Base-by-base conservation (phyloP, 495 filamentous ascomycete species). In the Halenospora varia region DNA sequence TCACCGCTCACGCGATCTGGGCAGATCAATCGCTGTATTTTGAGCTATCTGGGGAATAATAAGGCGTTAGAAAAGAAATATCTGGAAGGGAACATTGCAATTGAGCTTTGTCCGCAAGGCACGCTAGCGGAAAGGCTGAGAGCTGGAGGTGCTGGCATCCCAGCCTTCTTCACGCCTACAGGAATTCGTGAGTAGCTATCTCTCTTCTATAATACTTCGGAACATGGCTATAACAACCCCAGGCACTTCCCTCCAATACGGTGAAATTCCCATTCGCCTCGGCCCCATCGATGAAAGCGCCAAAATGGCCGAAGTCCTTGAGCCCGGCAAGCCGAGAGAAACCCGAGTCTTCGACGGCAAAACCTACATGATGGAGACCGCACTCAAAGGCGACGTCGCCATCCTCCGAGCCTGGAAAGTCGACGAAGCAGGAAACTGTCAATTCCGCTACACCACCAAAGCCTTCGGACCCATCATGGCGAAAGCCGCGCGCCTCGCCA, bases 141-240 rank as follows among this genome's bases (percentile, higher is more conserved):
- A 11, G 82, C 83, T 2, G 84, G 82, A 0, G 84, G 84, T 9
- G 82, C 82, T n/a, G 84, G 84, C 1, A 85, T 87, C n/a, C 84
- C 84, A n/a, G 84, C 83, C 1, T 87, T 87, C 59, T 87, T 77
- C 61, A 87, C 84, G 0, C 82, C 83, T 1, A 85, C 84, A 3
- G 84, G 82, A 6, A 76, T 82, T 3, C 69, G 76, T 76, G 68
- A 55, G 73, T 72, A n/a, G n/a, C n/a, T n/a, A n/a, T n/a, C n/a
- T n/a, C n/a, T n/a, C n/a, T n/a, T n/a, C 23, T 47, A 17, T n/a
- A 19, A 4, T 39, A 24, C 9, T 22, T 0, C n/a, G n/a, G n/a
- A n/a, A n/a, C n/a, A n/a, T n/a, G n/a, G n/a, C 40, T 52, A 4
- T 3, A 40, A 45, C 10, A 60, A 18, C 11, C 29, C 2, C n/a